Evolutionary conservation across 352 stramenopile species (phyloP).

Genomic region (Globisporangium cederbergense): DNA sequence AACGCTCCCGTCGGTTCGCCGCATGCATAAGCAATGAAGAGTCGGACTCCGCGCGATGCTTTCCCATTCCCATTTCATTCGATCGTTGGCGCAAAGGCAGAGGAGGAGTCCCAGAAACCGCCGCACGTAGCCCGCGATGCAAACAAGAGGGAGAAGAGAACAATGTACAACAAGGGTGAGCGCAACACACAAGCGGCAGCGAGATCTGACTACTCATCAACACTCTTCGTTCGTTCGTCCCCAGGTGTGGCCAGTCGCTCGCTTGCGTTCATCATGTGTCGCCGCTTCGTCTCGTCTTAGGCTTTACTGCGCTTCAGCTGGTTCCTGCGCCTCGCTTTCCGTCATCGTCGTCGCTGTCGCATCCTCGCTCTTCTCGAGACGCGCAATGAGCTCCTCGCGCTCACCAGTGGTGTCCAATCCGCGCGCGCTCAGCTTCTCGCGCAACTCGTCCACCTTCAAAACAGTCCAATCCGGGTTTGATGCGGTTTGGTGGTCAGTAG

Average conservation of each 20-base stretch:
- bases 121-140: neutral
- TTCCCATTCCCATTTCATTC: slow-evolving; percentile 1
- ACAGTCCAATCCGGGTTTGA: slow-evolving; percentile 22
- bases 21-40: slow-evolving; percentile 1
- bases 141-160: slow-evolving; percentile 12
- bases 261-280: neutral
- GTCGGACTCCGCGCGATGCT: neutral
- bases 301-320: slow-evolving; percentile 4
- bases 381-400: slow-evolving; percentile 16
- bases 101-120: neutral
- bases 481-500: slow-evolving; percentile 15
- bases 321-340: neutral
- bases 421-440: slow-evolving; percentile 19
- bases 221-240: slow-evolving; percentile 8
- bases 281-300: neutral
- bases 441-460: slow-evolving; percentile 23
- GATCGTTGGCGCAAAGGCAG: slow-evolving; percentile 2
- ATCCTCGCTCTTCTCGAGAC: slow-evolving; percentile 6
- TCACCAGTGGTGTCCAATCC: slow-evolving; percentile 17
- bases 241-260: neutral
- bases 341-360: neutral
- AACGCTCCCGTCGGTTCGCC: neutral
- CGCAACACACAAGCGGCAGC: slow-evolving; percentile 13
- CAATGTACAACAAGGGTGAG: slow-evolving; percentile 18
- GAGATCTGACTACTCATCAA: slow-evolving; percentile 14